Base-by-base conservation (phyloP, 2,329 filamentous ascomycete species). In the Fusarium concolor region DNA sequence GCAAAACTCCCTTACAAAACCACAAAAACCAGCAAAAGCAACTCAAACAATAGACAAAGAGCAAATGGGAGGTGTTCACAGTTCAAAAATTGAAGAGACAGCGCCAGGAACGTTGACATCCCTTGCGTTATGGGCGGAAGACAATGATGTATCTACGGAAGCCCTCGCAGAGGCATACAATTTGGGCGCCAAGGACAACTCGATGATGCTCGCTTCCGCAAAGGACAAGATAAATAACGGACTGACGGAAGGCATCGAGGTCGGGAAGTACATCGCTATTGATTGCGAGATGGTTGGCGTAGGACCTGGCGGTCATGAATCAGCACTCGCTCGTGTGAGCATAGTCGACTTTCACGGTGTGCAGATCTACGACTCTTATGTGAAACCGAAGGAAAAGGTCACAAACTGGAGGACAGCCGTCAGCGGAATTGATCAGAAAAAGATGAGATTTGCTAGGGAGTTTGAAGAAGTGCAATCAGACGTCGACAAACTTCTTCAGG, bases 241-340 rank as follows among this genome's bases (percentile, higher is more conserved):
- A 1, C 81, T 89, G 5, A 85, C 87, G 3, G 78, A 82, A 24
- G 87, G 85, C 8, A 80, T 91, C 35, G 87, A 93, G 53, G 82
- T 94, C 20, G 96, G 95, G 51, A 97, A 96, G 84, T 99, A 97
- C 77, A 82, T 99, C 41, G 92, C 92, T 20, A 88, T 99, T 45
- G 96, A 99, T 82, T 99, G 96, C 79, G 96, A 99, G 81, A 99
- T 99, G 96, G 96, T 99, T 26, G 96, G 95, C 46, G 88, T 96
- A 14, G 92, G 91, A 0, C 87, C 87, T 2, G 88, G 88, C 50
- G 86, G 88, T 22, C 84, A 90, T 67, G 87, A 89, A 75, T 94
- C 93, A 35, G 89, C 89, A 1, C 87, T 99, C 43, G 96, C 96
- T 2, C 88, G 96, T 45, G 93, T 95, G 56, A 97, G 92, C 75